Base-by-base conservation (phyloP, 2,329 filamentous ascomycete species). In the Cadophora malorum region DNA sequence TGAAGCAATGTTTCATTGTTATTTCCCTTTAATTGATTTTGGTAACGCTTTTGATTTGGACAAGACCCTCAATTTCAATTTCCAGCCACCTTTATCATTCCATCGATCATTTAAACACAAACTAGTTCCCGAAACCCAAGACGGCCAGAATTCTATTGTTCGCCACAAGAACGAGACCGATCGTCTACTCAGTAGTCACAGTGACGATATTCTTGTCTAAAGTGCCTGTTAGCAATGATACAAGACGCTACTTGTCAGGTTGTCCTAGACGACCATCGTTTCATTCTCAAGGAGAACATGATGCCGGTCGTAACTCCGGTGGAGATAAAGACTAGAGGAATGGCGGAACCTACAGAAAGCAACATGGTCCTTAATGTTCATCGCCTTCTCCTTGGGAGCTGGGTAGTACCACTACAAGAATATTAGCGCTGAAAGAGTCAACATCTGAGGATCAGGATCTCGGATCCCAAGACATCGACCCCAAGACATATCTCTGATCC, bases 351-450 rank as follows among this genome's bases (percentile, higher is more conserved):
- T 78, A 78, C 82, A 83, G 72, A 83, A 84, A 21, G 82, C 82
- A 67, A 84, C 80, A 75, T 80, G 79, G 23, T 79, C 78, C 74
- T 80, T 81, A 67, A 83, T 83, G 70, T 79, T 79, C 50, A 75
- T 75, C 55, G 80, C 81, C 69, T 78, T 79, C 16, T 80, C 77
- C 60, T 76, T 74, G 2, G 82, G 80, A 25, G 79, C 70, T 0
- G 81, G 79, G 65, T 84, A 84, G 66, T 79, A 83, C 82, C 82
- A 83, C n/a, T n/a, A n/a, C n/a, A n/a, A n/a, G n/a, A n/a, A n/a
- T n/a, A n/a, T n/a, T n/a, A n/a, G n/a, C n/a, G n/a, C n/a, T n/a
- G n/a, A n/a, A n/a, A n/a, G n/a, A n/a, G n/a, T n/a, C n/a, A n/a
- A n/a, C n/a, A n/a, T n/a, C n/a, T n/a, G n/a, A n/a, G n/a, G n/a